Percentiles rank a stretch among this genome's conserved stretches.
Evolutionary conservation across 2,329 filamentous ascomycete species (phyloP).

Genomic region (Aureobasidium zeae): DNA sequence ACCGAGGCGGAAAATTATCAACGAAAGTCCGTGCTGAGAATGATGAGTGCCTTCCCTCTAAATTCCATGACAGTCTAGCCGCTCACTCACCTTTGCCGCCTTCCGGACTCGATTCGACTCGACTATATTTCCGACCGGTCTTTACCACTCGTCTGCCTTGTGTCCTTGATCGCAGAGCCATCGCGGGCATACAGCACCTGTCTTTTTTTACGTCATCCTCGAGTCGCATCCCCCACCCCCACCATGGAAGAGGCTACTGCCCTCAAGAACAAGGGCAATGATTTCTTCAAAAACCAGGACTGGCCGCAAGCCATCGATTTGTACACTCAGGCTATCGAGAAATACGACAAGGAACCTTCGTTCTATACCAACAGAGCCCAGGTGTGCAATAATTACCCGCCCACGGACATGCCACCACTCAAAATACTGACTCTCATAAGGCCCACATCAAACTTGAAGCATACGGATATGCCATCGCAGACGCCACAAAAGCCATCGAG

Average conservation of each 20-base stretch:
- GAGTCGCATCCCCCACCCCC: neutral
- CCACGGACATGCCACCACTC: neutral
- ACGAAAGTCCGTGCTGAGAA: too few species aligned
- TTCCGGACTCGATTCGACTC: too few species aligned
- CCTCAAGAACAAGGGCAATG: slow-evolving; percentile 90
- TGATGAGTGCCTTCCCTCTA: too few species aligned
- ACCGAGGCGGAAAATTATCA: slow-evolving; percentile 4
- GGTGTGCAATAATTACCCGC: slow-evolving; percentile 46
- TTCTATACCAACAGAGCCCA: slow-evolving; percentile 94
- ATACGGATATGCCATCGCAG: slow-evolving; percentile 84
- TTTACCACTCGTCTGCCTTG: too few species aligned
- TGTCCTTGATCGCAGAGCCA: too few species aligned
- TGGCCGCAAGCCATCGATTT: slow-evolving; percentile 73
- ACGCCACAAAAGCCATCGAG: slow-evolving; percentile 85
- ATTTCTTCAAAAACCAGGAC: slow-evolving; percentile 80
- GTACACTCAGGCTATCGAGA: slow-evolving; percentile 79
- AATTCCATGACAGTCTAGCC: too few species aligned
- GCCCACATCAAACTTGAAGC: slow-evolving; percentile 92
- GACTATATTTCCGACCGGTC: too few species aligned
- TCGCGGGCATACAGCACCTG: too few species aligned
- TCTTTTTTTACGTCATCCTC: too few species aligned
- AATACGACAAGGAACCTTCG: slow-evolving; percentile 73
- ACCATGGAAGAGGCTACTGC: slow-evolving; percentile 54
- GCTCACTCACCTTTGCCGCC: too few species aligned
- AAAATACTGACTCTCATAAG: slow-evolving; percentile 36